These are phyloP conservation scores for Penicillium coprophilum DNA, from an alignment of 495 filamentous ascomycete genomes.

Conservation along the genomic window DNA sequence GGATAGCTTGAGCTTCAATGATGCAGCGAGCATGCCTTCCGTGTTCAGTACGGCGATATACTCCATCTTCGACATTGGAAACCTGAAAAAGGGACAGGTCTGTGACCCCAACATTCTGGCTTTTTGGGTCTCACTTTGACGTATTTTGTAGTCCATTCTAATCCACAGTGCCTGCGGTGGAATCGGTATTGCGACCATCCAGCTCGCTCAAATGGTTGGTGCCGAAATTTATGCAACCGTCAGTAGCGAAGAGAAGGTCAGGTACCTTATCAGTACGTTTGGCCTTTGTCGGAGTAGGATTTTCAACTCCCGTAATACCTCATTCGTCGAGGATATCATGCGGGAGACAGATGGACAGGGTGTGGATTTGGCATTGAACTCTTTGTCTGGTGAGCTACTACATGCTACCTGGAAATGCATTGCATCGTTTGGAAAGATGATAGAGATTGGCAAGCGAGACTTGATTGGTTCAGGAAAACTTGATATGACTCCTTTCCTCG, in stretches of 20 bases:
- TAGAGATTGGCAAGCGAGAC: conserved; percentile 38
- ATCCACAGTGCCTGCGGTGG: conserved; percentile 47
- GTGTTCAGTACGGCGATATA: conserved; percentile 44
- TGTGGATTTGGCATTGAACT: conserved; percentile 37
- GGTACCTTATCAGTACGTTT: conserved; percentile 32
- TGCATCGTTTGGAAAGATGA: conserved; percentile 31
- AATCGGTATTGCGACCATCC: conserved; percentile 43
- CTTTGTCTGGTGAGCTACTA: conserved; percentile 33
- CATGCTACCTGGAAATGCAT: conserved; percentile 32
- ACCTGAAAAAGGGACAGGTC: conserved; percentile 29
- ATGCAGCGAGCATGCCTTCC: conserved; percentile 44
- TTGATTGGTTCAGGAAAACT: conserved; percentile 28
- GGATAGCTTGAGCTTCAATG: conserved; percentile 33
- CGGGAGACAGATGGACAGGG: conserved; percentile 23
- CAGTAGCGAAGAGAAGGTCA: conserved; percentile 42
- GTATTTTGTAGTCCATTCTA: conserved; percentile 28
- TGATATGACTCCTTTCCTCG: conserved; percentile 36
- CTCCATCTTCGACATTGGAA: conserved; percentile 34
- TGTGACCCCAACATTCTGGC: background rate
- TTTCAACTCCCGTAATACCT: conserved; percentile 18
- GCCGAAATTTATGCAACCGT: conserved; percentile 41
- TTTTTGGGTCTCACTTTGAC: background rate
- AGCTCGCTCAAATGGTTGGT: conserved; percentile 32
- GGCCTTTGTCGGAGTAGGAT: conserved; percentile 28
- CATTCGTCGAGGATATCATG: conserved; percentile 23